Evolutionary conservation across 139 green algal genomes (phyloP).

Genomic region (Chlorella sp.): DNA sequence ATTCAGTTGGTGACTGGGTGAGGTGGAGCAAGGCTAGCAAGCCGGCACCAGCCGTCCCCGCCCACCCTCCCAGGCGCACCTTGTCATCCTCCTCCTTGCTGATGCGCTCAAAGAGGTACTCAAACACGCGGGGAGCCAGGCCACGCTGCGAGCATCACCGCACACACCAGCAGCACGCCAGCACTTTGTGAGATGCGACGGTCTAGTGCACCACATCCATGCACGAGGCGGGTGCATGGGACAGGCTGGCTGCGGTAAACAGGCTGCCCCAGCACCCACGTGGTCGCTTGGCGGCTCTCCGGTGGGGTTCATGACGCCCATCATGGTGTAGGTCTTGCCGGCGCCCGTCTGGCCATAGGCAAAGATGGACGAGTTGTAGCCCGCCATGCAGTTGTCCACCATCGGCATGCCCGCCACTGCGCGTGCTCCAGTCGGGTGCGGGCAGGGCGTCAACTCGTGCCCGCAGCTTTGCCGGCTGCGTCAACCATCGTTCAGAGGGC

Average conservation of each 20-base stretch:
- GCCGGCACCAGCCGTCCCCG: no score
- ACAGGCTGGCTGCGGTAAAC: not conserved
- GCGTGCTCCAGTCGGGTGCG: no score
- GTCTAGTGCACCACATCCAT: no score
- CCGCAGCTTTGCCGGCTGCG: not conserved
- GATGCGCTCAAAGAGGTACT: conserved; percentile 75
- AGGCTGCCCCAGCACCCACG: not conserved
- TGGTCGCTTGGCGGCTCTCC: not conserved
- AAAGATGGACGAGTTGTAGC: conserved; percentile 78
- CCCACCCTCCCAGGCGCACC: not conserved
- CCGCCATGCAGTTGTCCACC: conserved; percentile 67
- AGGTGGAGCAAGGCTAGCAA: no score
- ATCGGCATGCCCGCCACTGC: conserved; percentile 56
- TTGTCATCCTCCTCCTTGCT: conserved; percentile 1
- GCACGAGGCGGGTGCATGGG: not conserved
- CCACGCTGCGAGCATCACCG: conserved; percentile 40
- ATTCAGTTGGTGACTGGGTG: no score
- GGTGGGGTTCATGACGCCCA: conserved; percentile 32
- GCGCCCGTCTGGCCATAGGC: conserved; percentile 72
- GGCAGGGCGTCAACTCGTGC: not conserved
- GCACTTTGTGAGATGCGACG: not conserved
- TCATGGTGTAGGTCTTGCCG: conserved; percentile 75
- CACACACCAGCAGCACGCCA: not conserved
- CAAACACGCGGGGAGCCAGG: conserved; percentile 73
- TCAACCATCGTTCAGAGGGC: not conserved